These are phyloP conservation scores for Didymella arachidicola DNA, from an alignment of 2,329 filamentous ascomycete genomes.

Conservation along the genomic window DNA sequence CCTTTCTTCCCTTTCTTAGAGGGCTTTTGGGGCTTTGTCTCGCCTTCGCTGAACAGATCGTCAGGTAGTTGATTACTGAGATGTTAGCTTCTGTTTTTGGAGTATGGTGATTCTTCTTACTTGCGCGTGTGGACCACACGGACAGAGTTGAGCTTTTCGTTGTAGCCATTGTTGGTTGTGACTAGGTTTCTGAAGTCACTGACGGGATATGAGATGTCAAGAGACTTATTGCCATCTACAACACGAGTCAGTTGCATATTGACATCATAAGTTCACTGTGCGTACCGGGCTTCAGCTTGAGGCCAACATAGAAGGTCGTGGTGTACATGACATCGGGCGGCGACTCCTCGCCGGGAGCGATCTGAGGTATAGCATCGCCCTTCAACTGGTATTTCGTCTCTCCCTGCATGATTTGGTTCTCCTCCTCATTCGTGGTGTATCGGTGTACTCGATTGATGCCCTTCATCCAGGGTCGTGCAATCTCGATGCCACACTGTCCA, in stretches of 20 bases:
- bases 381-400: conserved; percentile 66
- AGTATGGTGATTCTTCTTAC: conserved; percentile 61
- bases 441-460: conserved; percentile 84
- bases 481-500: conserved; percentile 74
- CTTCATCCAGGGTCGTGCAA: conserved; percentile 93
- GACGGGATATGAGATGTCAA: conserved; percentile 83
- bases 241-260: conserved; percentile 16
- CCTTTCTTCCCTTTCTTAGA: conserved; percentile 53
- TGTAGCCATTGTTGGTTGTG: conserved; percentile 76
- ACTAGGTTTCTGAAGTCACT: conserved; percentile 87
- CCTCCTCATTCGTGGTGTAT: conserved; percentile 68
- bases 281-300: conserved; percentile 79
- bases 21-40: conserved; percentile 59
- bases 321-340: conserved; percentile 72
- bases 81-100: conserved; percentile 27
- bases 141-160: conserved; percentile 77
- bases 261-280: conserved; percentile 19
- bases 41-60: conserved; percentile 85
- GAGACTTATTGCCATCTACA: conserved; percentile 68
- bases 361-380: conserved; percentile 50
- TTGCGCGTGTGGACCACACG: conserved; percentile 85
- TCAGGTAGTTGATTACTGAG: conserved; percentile 83
- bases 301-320: conserved; percentile 91
- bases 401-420: conserved; percentile 69
- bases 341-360: conserved; percentile 48